Percentiles rank a stretch among this genome's conserved stretches.
Evolutionary conservation across 2,329 filamentous ascomycete species (phyloP).

Genomic region (Whalleya microplaca): DNA sequence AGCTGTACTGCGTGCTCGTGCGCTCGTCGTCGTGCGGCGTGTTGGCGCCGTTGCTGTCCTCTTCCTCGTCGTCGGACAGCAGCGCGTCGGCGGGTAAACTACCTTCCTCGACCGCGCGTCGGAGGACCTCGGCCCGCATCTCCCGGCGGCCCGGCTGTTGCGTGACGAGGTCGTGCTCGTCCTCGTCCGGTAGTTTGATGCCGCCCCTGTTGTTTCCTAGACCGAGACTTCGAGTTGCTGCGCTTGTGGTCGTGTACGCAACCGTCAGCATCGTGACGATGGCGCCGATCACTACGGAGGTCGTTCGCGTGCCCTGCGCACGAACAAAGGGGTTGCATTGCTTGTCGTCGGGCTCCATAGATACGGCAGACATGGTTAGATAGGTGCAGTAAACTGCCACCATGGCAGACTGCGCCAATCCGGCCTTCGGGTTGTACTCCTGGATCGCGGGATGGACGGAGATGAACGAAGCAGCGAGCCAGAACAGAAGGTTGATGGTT

Average conservation of each 20-base stretch:
- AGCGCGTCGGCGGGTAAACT: conserved; percentile 89
- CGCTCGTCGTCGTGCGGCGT: conserved; percentile 85
- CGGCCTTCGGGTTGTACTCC: conserved; percentile 89
- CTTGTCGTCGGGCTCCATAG: conserved; percentile 95
- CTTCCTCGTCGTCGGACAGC: conserved; percentile 69
- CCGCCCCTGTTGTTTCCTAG: conserved; percentile 64
- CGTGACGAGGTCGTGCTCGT: conserved; percentile 87
- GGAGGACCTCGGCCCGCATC: conserved; percentile 90
- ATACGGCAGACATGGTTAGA: conserved; percentile 95
- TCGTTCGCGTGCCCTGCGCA: conserved; percentile 84
- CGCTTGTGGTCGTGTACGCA: conserved; percentile 95
- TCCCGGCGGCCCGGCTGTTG: conserved; percentile 84
- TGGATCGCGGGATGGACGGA: conserved; percentile 91
- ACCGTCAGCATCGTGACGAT: conserved; percentile 96
- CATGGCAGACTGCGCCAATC: conserved; percentile 95
- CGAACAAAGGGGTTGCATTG: conserved; percentile 90
- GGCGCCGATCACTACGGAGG: conserved; percentile 88
- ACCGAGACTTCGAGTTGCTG: conserved; percentile 86
- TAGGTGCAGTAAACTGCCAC: conserved; percentile 98
- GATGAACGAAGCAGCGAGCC: conserved; percentile 78
- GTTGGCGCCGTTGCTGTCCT: conserved; percentile 67
- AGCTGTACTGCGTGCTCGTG: conserved; percentile 90
- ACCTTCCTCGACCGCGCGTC: conserved; percentile 89
- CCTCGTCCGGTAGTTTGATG: conserved; percentile 67
- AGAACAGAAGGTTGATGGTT: conserved; percentile 86